A percentile compares a stretch with the other conserved stretches of the same genome.
phyloP scores from a whole-genome alignment of 495 filamentous ascomycete species.

The Physcia stellaris region DNA sequence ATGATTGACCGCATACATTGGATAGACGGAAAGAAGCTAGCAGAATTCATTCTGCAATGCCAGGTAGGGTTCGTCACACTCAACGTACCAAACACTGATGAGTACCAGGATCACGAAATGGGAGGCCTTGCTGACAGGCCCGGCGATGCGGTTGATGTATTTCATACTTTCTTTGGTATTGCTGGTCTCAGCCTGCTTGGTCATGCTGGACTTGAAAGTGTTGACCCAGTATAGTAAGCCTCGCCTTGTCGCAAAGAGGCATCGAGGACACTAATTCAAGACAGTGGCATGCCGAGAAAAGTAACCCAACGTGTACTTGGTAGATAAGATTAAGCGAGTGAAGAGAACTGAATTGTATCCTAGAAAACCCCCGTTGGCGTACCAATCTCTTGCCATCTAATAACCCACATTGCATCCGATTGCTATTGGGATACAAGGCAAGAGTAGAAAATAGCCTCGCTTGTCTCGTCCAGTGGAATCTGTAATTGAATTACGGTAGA shows the following conservation, averaged over 20 bases:
- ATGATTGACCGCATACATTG: slow-evolving; percentile 84
- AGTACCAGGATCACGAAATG: slow-evolving; percentile 53
- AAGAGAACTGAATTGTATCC: too few relatives aligned
- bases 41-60: slow-evolving; percentile 67
- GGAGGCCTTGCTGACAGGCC: slow-evolving; percentile 87
- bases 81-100: slow-evolving; percentile 11
- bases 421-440: slow-evolving; percentile 58
- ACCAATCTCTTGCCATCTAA: slow-evolving; percentile 57
- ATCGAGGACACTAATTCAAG: not conserved
- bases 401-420: slow-evolving; percentile 43
- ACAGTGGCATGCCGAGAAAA: slow-evolving; percentile 61
- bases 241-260: not conserved
- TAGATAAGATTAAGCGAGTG: slow-evolving; percentile 11
- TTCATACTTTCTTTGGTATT: slow-evolving; percentile 82
- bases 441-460: slow-evolving; percentile 42
- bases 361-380: too few relatives aligned
- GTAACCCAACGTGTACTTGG: slow-evolving; percentile 42
- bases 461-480: too few relatives aligned
- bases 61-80: slow-evolving; percentile 35
- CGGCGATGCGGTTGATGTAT: slow-evolving; percentile 91
- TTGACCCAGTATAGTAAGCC: slow-evolving; percentile 79
- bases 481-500: too few relatives aligned
- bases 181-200: slow-evolving; percentile 76
- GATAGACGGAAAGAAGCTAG: slow-evolving; percentile 72
- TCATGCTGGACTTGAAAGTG: slow-evolving; percentile 58